These are phyloP conservation scores for Sporothrix variecibatus DNA, from an alignment of 2,329 filamentous ascomycete species.

Conservation along the genomic window DNA sequence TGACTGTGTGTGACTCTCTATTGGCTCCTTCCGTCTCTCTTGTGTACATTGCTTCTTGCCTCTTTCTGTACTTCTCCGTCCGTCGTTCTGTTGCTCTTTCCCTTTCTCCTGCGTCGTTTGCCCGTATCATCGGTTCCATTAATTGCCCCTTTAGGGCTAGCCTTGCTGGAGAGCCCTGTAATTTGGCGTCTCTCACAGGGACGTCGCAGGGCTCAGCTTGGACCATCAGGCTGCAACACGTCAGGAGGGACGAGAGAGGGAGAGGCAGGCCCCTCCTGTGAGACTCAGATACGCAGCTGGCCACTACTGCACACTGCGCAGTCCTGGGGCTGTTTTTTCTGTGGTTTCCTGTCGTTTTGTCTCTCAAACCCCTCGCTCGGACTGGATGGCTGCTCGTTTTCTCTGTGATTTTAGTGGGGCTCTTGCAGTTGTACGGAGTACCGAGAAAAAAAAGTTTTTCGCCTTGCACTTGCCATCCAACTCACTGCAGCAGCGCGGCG, in stretches of 20 bases:
- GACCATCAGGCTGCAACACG: conserved; percentile 13
- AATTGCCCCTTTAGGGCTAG: conserved; percentile 8
- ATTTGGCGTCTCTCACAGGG: background rate
- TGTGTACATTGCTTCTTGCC: background rate
- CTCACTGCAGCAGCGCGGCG: background rate
- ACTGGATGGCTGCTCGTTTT: conserved; percentile 6
- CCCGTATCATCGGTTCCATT: conserved; percentile 1
- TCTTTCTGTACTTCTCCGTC: background rate
- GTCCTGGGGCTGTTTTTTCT: background rate
- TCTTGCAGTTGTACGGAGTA: background rate
- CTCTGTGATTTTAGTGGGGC: background rate
- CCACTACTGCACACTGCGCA: conserved; percentile 12
- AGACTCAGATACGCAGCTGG: background rate
- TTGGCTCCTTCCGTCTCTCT: background rate
- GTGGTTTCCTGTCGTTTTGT: background rate
- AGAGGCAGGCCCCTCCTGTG: background rate
- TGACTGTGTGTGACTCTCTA: background rate
- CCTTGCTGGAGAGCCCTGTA: conserved; percentile 2
- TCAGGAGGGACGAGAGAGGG: background rate
- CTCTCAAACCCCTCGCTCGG: conserved; percentile 17
- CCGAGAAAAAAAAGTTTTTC: background rate
- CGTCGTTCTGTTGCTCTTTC: background rate
- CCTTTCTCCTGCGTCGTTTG: conserved; percentile 8
- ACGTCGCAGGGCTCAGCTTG: conserved; percentile 9
- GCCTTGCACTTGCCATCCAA: conserved; percentile 11